Evolutionary conservation across 352 stramenopile species (phyloP), one percentile per base, ranked within the genome.

Genomic region (Halophytophthora polymorphica): DNA sequence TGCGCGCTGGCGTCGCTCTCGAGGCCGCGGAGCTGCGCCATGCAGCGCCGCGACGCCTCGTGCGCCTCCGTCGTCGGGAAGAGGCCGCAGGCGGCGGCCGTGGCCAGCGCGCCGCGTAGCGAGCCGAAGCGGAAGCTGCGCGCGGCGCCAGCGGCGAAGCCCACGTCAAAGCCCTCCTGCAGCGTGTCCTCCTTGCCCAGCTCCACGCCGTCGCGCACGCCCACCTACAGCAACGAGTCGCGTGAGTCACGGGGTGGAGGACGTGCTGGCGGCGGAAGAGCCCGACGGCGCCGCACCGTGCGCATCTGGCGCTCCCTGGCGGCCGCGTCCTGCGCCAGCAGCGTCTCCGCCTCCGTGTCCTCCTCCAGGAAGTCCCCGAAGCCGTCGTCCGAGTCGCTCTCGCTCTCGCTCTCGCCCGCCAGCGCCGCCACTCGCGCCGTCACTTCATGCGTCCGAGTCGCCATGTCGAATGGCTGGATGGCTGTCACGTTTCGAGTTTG

Each of bases 121-220:
- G 53, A 37, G 25, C 60, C 69, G 31, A 85, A 77, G 28, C 58
- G 56, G 58, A 77, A 84, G 50, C 58, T 74, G 1, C 63, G 47
- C 0, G 42, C 40, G 11, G 73, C 73, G 6, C 58, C 78, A 7
- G 42, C 15, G 21, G 50, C 43, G 18, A 88, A 92, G 1, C 82
- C 78, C 7, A 53, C 15, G 53, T 89, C 77, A 41, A 92, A 92
- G 28, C 82, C 82, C 51, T 78, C 42, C 56, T 92, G 82, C 21
- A 92, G 48, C 29, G 77, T 82, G 49, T 71, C 63, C 21, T 92
- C 74, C 56, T 92, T 90, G 33, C 76, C 82, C 7, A 79, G 46
- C 35, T 92, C 78, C 25, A 90, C 65, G 14, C 76, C 78, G 18
- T 90, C 78, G 11, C 74, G 82, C 42, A 89, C 73, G 34, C 82